Base-by-base conservation (phyloP, 192 early-diverging fungal genomes). In the Globomyces pollinis-pini region DNA sequence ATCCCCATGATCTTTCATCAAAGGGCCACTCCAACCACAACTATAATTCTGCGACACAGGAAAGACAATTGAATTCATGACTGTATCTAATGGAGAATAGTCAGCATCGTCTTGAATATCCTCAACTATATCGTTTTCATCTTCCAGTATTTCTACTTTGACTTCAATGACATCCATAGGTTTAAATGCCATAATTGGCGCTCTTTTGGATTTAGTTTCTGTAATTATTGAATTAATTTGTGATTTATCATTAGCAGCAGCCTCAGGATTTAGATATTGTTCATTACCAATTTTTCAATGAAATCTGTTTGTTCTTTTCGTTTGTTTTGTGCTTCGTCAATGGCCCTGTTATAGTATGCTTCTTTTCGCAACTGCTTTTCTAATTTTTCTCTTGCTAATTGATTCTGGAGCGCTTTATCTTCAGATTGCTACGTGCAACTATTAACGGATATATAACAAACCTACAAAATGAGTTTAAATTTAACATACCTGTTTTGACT, bases 241-340 rank as follows among this genome's bases (percentile, higher is more conserved):
- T 80, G 65, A 7, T 63, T 55, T 21, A 67, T 70, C 15, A 76
- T 42, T 13, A 78, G 6, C 67, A 11, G 70, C 62, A 50, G 69
- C 65, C 32, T 77, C 72, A 20, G 73, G 72, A 61, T 82, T 77
- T 49, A 70, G 21, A 71, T 67, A 0, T 70, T 69, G 0, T 70
- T 74, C 63, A 16, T 20, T 68, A 76, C 85, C 68, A 95, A 66
- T 64, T 90, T 84, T n/a, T 83, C 65, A 30, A 95, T 88, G 29
- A 93, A 51, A 23, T 72, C 82, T 28, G 76, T 71, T 49, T 86
- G 79, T 29, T 86, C 85, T 47, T 80, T 61, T 38, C 74, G 72
- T 53, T 87, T 89, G 26, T 74, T 69, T 28, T 72, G 74, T 54
- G 77, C 64, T 53, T 93, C 88, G 15, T 90, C 86, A 38, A 85